Evolutionary conservation across 257 asterid species (phyloP), one percentile per base, ranked within the genome.

Genomic region (Eustoma russellianum): DNA sequence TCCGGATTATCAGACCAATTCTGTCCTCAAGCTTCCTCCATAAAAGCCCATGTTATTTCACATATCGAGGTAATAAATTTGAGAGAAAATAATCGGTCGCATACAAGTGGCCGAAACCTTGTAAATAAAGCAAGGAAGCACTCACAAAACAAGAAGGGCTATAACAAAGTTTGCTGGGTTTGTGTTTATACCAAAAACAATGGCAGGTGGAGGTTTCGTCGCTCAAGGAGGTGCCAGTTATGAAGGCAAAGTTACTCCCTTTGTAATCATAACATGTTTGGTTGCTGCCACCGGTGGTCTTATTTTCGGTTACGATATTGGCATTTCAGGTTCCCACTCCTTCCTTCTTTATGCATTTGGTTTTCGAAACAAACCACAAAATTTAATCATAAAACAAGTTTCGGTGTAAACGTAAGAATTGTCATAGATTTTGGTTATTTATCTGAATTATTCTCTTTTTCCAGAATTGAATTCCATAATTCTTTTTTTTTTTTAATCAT

Each of bases 271-370:
- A 0, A 40, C 81, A 2, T 80, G 88, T 38, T 0, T 80, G 10
- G 78, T 77, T 1, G 83, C 88, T 11, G 79, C 83, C 15, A 74
- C 75, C 12, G 88, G 83, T 7, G 83, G 88, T 9, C 79, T 79
- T 18, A 70, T 79, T 52, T 80, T 80, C 13, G 88, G 83, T 1
- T 80, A 77, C 12, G 83, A 80, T 50, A 74, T 80, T 45, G 88
- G 83, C 41, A 77, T 80, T 62, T 77, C 88, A 48, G 85, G 79
- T 70, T 9, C 1, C 8, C 14, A 0, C 7, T 18, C 24, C 24
- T 2, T 10, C 5, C 24, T 17, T 17, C 13, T 48, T 48, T 14
- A 1, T 24, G 2, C 3, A 24, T 24, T 24, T 24, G 30, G 3
- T 24, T 24, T 17, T 8, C 9, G 5, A 7, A 49, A 4, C 28